Conservation (phyloP, 768 basidiomycete genomes). For the Lentinula sp. region DNA sequence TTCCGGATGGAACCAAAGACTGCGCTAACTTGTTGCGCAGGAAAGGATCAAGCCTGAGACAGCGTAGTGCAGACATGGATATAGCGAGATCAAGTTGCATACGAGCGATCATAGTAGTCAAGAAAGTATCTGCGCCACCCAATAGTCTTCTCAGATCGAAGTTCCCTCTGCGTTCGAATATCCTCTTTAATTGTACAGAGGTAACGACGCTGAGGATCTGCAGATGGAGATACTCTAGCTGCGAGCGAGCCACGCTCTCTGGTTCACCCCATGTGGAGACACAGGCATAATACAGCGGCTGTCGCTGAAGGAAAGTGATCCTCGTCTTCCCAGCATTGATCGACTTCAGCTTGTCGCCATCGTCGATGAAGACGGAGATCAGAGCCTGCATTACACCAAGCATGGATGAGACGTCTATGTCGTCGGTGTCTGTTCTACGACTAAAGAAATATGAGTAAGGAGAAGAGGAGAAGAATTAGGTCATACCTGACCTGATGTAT, state of each 20-base stretch:
- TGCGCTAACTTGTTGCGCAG: constrained; percentile 76
- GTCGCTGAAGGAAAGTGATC: constrained; percentile 81
- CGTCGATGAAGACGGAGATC: constrained; percentile 92
- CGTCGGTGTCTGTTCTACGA: constrained; percentile 48
- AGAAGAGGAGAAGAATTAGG: constrained; percentile 4
- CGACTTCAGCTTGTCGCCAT: constrained; percentile 78
- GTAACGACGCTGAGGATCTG: constrained; percentile 92
- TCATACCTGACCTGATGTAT: constrained; percentile 65
- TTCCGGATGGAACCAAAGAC: constrained; percentile 69
- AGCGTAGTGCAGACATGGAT: constrained; percentile 74
- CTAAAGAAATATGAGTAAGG: constrained; percentile 18
- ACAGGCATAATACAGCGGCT: constrained; percentile 90
- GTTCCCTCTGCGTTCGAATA: constrained; percentile 87
- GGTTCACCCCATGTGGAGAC: constrained; percentile 94
- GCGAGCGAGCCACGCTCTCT: constrained; percentile 86
- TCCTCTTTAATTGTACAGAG: constrained; percentile 71
- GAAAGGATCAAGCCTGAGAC: constrained; percentile 65
- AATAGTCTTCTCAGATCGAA: constrained; percentile 81
- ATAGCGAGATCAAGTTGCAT: constrained; percentile 79
- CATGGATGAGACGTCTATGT: constrained; percentile 66
- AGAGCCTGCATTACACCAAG: constrained; percentile 95
- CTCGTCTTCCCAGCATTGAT: constrained; percentile 79
- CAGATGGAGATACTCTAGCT: constrained; percentile 92
- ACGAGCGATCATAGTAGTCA: constrained; percentile 63
- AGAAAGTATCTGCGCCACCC: constrained; percentile 76